phyloP scores from a whole-genome alignment of 2,329 filamentous ascomycete species.

The Fusarium armeniacum region DNA sequence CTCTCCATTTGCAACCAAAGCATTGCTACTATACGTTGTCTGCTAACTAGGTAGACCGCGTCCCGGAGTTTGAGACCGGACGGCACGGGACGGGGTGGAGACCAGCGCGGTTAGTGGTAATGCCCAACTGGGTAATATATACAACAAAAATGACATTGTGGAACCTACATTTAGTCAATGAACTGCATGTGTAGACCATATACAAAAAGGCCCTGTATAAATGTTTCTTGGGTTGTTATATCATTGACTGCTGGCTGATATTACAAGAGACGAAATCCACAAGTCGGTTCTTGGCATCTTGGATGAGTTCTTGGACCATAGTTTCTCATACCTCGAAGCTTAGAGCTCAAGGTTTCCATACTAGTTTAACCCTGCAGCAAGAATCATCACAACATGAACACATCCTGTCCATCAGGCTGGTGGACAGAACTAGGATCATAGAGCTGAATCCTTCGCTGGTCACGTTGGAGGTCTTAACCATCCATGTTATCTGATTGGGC shows the following conservation, averaged over 20 bases:
- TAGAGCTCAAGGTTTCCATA: background rate
- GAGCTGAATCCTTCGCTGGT: constrained; percentile 48
- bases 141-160: background rate
- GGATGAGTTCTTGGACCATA: background rate
- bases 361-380: background rate
- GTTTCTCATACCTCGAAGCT: background rate
- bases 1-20: background rate
- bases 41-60: background rate
- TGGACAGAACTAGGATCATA: background rate
- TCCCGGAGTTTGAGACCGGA: constrained; percentile 5
- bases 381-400: background rate
- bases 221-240: background rate
- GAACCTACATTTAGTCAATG: background rate
- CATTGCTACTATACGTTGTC: background rate
- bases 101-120: background rate
- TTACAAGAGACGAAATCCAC: background rate
- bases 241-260: background rate
- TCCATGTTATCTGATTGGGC: constrained; percentile 46
- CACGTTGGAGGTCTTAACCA: constrained; percentile 52
- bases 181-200: background rate
- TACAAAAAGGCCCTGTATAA: background rate
- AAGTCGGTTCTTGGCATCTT: background rate
- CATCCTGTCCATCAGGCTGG: background rate
- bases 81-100: constrained; percentile 13
- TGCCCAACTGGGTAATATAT: background rate